Evolutionary conservation across 768 basidiomycete genomes (phyloP), one percentile per base, ranked within the genome.

Genomic region (Leccinum barrowsii): DNA sequence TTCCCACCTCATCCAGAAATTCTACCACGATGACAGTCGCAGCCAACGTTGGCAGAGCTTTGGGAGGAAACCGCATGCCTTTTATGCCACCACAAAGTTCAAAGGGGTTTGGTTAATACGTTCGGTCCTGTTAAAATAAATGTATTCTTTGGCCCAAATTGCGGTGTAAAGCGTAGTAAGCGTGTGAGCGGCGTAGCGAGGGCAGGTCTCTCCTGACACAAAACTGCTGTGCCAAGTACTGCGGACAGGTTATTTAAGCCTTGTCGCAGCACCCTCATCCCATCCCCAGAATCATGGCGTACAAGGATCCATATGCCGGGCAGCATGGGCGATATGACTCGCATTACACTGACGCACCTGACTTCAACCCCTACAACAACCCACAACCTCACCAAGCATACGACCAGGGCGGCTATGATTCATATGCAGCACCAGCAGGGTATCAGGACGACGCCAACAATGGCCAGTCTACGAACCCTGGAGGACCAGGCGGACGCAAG

Each of bases 241-340:
- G 37, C 52, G 54, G 44, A 52, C 12, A 49, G 21, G 50, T 28
- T 15, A 52, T 42, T 56, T 34, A 42, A 24, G 42, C 13, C 57
- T 57, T 40, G n/a, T 60, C 68, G 64, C 68, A 69, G 66, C 65
- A 68, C 58, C 32, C 37, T n/a, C 55, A 59, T 52, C 22, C 21
- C 21, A 34, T 48, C 6, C 32, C 19, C 22, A 56, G 44, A n/a
- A 44, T 19, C 42, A 73, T 70, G 62, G 82, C 85, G 78, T 84
- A 85, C 70, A 76, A 73, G 58, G 83, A 86, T 69, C 83, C 84
- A 21, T 82, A 85, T 65, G 59, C 76, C 59, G 75, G 70, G 52
- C 74, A 69, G 52, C 63, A 64, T 50, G 68, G 63, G n/a, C 65
- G 62, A 15, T 61, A 73, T 37, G 61, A 71, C 59, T 65, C 66